Conservation (phyloP, 768 basidiomycete species). For the Tremella yokohamensis region DNA sequence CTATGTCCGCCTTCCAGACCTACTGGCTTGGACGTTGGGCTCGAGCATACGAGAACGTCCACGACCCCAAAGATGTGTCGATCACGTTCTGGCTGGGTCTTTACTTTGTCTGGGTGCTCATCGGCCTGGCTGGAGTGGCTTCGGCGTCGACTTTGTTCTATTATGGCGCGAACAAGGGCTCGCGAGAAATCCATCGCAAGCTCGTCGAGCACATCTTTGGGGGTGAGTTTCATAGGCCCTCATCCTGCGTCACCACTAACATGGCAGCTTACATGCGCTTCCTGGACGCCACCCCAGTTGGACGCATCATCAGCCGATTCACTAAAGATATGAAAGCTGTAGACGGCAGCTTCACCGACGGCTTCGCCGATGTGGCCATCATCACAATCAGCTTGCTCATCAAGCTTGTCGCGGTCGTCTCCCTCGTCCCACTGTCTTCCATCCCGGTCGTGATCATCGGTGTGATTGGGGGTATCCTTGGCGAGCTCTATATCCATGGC, state of each 20-base stretch:
- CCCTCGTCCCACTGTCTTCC: constrained; percentile 43
- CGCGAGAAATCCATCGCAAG: constrained; percentile 35
- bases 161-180: constrained; percentile 45
- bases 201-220: constrained; percentile 44
- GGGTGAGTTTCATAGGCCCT: constrained; percentile 1
- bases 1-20: constrained; percentile 35
- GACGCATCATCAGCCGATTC: constrained; percentile 46
- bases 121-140: constrained; percentile 23
- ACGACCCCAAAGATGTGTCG: constrained; percentile 36
- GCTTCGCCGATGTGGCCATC: constrained; percentile 34
- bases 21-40: constrained; percentile 50
- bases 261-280: constrained; percentile 34
- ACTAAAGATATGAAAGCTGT: constrained; percentile 49
- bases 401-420: constrained; percentile 43
- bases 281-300: constrained; percentile 42
- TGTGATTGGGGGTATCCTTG: constrained; percentile 55
- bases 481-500: constrained; percentile 59
- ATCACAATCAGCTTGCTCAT: constrained; percentile 37
- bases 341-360: constrained; percentile 42
- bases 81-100: constrained; percentile 46
- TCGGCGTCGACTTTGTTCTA: constrained; percentile 33
- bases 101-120: constrained; percentile 43
- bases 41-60: constrained; percentile 38
- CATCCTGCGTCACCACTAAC: background rate
- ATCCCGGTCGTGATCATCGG: constrained; percentile 40